Conservation (phyloP, 345 rosid genomes). For the Brassica napus region DNA sequence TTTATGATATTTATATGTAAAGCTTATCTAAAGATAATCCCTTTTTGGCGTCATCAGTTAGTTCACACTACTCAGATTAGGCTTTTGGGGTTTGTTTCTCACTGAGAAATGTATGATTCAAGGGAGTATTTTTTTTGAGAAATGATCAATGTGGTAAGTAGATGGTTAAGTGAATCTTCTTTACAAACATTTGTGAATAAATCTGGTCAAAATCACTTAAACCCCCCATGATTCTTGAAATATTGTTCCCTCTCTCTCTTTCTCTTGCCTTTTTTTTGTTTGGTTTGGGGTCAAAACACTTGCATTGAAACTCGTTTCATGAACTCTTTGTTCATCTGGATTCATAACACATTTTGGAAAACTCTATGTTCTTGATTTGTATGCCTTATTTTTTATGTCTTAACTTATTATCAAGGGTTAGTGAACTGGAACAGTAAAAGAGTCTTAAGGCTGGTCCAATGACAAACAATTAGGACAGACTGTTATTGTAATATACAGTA, state of each 20-base stretch:
- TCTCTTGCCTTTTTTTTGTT: background rate
- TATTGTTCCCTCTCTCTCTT: background rate
- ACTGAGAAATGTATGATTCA: background rate
- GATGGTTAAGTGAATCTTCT: background rate
- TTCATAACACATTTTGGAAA: conserved; percentile 19
- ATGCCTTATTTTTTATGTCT: conserved; percentile 10
- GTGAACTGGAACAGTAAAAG: background rate
- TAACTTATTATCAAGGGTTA: conserved; percentile 7
- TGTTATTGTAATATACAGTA: conserved; percentile 20
- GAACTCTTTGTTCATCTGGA: too few species aligned
- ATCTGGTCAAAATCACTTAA: background rate
- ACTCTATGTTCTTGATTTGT: conserved; percentile 22
- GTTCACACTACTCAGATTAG: too few species aligned
- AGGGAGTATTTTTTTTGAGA: too few species aligned
- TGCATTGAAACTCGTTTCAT: conserved; percentile 5
- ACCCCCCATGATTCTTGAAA: background rate
- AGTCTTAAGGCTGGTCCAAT: conserved; percentile 30
- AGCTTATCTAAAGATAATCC: too few species aligned
- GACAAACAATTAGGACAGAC: conserved; percentile 56
- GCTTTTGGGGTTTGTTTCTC: background rate
- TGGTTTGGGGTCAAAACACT: background rate
- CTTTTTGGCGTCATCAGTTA: too few species aligned
- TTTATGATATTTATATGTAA: too few species aligned
- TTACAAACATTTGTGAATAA: background rate
- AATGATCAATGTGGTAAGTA: background rate